phyloP scores from a whole-genome alignment of 495 filamentous ascomycete species.

The Talaromyces thailandensis region DNA sequence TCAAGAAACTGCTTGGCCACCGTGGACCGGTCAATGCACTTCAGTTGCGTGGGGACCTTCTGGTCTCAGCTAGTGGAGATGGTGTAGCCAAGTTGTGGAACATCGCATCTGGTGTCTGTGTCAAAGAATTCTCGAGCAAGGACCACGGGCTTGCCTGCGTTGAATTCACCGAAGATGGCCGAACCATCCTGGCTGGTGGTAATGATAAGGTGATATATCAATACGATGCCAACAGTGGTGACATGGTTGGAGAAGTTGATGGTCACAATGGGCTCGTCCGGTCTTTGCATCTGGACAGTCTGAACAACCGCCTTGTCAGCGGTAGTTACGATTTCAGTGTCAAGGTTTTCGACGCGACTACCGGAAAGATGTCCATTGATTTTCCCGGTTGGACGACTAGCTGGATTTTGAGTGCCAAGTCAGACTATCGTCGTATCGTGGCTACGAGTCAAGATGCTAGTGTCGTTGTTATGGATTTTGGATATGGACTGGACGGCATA shows the following conservation, averaged over 20 bases:
- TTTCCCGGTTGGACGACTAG: constrained; percentile 87
- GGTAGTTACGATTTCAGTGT: constrained; percentile 92
- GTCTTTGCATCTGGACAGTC: constrained; percentile 76
- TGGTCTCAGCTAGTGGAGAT: constrained; percentile 89
- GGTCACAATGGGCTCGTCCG: constrained; percentile 79
- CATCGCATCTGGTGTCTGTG: constrained; percentile 68
- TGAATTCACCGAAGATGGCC: constrained; percentile 87
- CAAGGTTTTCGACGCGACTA: constrained; percentile 79
- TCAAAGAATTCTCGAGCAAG: constrained; percentile 81
- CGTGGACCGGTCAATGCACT: constrained; percentile 90
- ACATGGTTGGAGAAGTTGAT: constrained; percentile 64
- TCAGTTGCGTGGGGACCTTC: constrained; percentile 80
- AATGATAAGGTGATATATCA: constrained; percentile 92
- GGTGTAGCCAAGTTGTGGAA: constrained; percentile 93
- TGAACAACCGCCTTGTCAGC: constrained; percentile 74
- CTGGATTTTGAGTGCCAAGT: constrained; percentile 93
- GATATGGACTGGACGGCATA: constrained; percentile 39
- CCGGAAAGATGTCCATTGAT: constrained; percentile 60
- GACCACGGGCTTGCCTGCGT: constrained; percentile 89
- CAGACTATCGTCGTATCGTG: constrained; percentile 86
- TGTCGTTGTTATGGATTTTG: constrained; percentile 79
- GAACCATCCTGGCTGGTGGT: constrained; percentile 81
- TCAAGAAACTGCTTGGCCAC: constrained; percentile 75
- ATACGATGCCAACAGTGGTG: constrained; percentile 85
- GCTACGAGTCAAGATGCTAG: constrained; percentile 89